phyloP scores from a whole-genome alignment of 306 rosid genomes.

The Astragalus membranaceus region DNA sequence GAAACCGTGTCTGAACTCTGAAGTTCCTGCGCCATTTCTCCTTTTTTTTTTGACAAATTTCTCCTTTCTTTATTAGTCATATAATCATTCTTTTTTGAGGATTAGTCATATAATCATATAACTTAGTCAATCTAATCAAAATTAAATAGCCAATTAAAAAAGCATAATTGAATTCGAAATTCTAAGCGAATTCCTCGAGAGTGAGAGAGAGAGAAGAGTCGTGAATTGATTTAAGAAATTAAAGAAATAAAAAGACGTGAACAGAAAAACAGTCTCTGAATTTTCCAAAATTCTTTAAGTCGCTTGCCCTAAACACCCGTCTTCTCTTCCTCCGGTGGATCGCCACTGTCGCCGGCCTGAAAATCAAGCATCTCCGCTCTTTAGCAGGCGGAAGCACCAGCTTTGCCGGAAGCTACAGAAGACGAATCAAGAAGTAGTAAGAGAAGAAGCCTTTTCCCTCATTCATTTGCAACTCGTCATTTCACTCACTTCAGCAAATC shows the following conservation, averaged over 20 bases:
- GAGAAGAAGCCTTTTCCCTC: background rate
- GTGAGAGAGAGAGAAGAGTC: background rate
- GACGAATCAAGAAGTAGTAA: background rate
- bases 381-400: background rate
- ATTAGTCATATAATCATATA: too few relatives aligned
- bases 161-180: background rate
- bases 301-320: slow-evolving; percentile 18
- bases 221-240: background rate
- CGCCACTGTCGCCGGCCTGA: slow-evolving; percentile 11
- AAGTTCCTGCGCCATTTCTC: background rate
- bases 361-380: background rate
- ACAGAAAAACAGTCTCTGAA: background rate
- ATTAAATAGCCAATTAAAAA: background rate
- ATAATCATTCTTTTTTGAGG: background rate
- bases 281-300: slow-evolving; percentile 2
- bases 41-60: background rate
- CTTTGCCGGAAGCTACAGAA: background rate
- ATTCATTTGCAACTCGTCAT: background rate
- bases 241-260: background rate
- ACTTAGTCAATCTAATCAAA: background rate
- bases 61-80: background rate
- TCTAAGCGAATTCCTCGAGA: background rate
- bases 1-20: background rate
- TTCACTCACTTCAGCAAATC: background rate
- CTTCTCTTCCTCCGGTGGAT: slow-evolving; percentile 1